phyloP scores from a whole-genome alignment of 1,284 basidiomycete species.

The Pseudozyma hubeiensis region DNA sequence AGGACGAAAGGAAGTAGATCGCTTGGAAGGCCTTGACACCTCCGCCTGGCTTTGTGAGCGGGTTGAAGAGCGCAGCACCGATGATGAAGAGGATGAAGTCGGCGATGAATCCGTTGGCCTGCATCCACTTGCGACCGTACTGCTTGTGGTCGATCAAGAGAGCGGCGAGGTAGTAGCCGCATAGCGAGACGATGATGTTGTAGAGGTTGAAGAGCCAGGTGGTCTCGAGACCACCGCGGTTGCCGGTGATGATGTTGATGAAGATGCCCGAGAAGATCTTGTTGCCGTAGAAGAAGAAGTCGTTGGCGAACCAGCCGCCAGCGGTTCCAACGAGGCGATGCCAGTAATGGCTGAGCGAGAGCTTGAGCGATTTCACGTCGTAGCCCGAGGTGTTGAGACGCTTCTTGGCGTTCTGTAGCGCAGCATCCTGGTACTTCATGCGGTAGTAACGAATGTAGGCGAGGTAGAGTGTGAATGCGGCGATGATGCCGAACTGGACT shows the following conservation, averaged over 20 bases:
- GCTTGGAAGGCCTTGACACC: slow-evolving; percentile 71
- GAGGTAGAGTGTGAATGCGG: slow-evolving; percentile 72
- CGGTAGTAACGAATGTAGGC: slow-evolving; percentile 73
- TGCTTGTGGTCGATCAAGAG: slow-evolving; percentile 74
- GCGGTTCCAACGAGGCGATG: slow-evolving; percentile 72
- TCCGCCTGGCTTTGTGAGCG: slow-evolving; percentile 62
- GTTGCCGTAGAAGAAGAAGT: slow-evolving; percentile 72
- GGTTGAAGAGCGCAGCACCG: slow-evolving; percentile 69
- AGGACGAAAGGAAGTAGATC: slow-evolving; percentile 72
- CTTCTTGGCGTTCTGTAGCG: slow-evolving; percentile 71
- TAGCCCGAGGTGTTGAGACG: slow-evolving; percentile 71
- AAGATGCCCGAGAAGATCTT: slow-evolving; percentile 68
- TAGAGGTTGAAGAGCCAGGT: slow-evolving; percentile 73
- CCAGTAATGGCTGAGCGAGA: slow-evolving; percentile 72
- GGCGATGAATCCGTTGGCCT: slow-evolving; percentile 72
- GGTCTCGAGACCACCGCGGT: slow-evolving; percentile 68
- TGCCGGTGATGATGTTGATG: slow-evolving; percentile 70
- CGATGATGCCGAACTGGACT: slow-evolving; percentile 73
- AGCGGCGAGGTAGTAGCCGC: slow-evolving; percentile 73
- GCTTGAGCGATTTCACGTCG: slow-evolving; percentile 72
- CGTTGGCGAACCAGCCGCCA: slow-evolving; percentile 72
- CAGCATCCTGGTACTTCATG: slow-evolving; percentile 68
- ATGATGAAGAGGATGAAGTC: slow-evolving; percentile 71
- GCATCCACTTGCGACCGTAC: slow-evolving; percentile 71
- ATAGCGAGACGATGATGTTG: slow-evolving; percentile 71